Evolutionary conservation across 1,284 basidiomycete species (phyloP), one percentile per base, ranked within the genome.

Genomic region (Earliella scabrosa): DNA sequence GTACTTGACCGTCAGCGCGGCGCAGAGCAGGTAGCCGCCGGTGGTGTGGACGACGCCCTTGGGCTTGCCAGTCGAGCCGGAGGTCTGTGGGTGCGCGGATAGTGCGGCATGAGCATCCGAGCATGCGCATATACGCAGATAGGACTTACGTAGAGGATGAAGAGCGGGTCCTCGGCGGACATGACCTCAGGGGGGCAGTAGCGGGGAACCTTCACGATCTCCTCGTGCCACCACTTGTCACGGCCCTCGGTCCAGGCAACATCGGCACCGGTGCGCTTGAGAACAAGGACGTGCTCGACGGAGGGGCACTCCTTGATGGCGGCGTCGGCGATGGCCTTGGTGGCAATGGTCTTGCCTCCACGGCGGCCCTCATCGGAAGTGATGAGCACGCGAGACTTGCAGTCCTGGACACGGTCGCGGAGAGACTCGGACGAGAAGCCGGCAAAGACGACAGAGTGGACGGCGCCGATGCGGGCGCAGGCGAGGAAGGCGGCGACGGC

Each of bases 381-480:
- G 71, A 99, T 95, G 61, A 99, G 81, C 10, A 99, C 93, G 52
- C 88, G 86, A 34, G 88, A 93, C 66, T 85, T 83, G 78, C 96
- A 97, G 75, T 99, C 97, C 56, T 88, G 83, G 38, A 96, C 86
- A 58, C 97, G 90, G 75, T 98, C 97, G 49, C 97, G 87, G 53
- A 99, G 87, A 10, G 93, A 93, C 76, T 98, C 97, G n/a, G 96
- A 88, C 9, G 91, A 95, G 82, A 99, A 99, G 14, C 97, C 97
- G 47, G 97, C 97, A 68, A 99, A 99, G 61, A 99, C 90, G 69
- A 98, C 97, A n/a, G 95, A 97, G 80, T 99, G 97, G 52, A 99
- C 82, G 24, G 97, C 97, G 50, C 97, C 97, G 68, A 99, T 93
- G 66, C 97, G 90, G 6, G 97, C 96, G 74, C 96, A 98, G 20